A percentile compares a stretch with the other conserved stretches of the same genome.
These are phyloP conservation scores for Eucalyptus marginata DNA, from an alignment of 345 rosid genomes.

Conservation along the genomic window DNA sequence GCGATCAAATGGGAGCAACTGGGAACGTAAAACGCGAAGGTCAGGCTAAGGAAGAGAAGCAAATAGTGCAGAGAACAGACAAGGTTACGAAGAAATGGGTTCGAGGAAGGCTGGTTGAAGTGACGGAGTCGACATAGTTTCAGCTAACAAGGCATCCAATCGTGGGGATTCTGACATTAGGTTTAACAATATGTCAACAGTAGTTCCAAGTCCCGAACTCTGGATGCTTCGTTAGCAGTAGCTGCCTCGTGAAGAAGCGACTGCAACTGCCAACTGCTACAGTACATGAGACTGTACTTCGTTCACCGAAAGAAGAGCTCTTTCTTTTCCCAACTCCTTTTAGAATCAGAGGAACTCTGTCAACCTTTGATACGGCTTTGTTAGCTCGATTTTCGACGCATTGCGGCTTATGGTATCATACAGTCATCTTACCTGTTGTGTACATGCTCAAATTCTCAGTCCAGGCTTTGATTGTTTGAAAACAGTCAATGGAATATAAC, in stretches of 20 bases:
- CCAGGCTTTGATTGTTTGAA: not conserved
- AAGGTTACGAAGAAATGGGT: slow-evolving; percentile 1
- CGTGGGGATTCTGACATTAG: not conserved
- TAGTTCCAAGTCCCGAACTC: not conserved
- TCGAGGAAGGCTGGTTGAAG: slow-evolving; percentile 1
- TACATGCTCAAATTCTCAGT: not conserved
- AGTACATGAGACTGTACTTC: not conserved
- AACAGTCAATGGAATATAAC: not conserved
- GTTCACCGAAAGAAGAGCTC: not conserved
- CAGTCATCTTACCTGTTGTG: not conserved
- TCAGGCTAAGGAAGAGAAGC: not conserved
- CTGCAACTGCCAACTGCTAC: not conserved
- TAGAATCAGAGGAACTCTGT: not conserved
- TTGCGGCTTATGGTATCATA: not conserved
- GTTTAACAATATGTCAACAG: not conserved
- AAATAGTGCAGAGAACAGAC: not conserved
- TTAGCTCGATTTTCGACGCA: not conserved
- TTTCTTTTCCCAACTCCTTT: not conserved
- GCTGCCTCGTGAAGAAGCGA: not conserved
- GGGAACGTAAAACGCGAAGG: not conserved
- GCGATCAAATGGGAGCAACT: not conserved
- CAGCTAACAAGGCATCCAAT: not conserved
- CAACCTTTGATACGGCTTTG: not conserved
- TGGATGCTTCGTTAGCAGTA: not conserved
- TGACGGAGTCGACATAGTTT: not conserved